Conservation (phyloP, 2,329 filamentous ascomycete genomes). For the Ceratocystis eucalypticola region DNA sequence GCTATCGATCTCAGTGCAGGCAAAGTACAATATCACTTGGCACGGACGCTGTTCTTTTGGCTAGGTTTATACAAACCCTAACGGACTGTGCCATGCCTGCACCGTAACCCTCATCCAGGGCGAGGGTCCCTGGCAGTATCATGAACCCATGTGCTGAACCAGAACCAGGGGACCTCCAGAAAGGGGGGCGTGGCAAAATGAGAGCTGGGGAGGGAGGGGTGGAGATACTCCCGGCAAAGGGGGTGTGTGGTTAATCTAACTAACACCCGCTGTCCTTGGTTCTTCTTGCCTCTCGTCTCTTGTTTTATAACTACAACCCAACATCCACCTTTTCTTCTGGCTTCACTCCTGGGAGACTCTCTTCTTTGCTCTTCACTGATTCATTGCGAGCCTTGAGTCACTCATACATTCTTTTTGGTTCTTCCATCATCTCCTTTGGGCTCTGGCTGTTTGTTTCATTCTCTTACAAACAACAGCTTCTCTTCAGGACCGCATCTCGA, state of each 20-base stretch:
- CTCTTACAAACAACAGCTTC: neutral
- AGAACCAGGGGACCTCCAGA: neutral
- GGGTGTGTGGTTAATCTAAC: neutral
- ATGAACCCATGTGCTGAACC: neutral
- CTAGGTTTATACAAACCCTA: neutral
- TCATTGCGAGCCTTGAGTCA: neutral
- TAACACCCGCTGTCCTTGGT: neutral
- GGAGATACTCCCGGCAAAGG: neutral
- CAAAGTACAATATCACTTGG: neutral
- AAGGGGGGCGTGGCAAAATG: neutral
- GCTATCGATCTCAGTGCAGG: neutral
- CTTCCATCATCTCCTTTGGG: slow-evolving; percentile 6
- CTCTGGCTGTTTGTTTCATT: neutral
- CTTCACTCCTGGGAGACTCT: neutral
- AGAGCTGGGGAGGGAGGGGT: neutral
- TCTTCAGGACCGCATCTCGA: neutral
- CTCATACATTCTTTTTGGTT: neutral
- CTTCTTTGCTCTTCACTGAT: slow-evolving; percentile 1
- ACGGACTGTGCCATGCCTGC: too few relatives aligned
- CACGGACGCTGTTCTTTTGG: neutral
- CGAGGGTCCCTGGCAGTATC: neutral
- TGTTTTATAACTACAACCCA: slow-evolving; percentile 2
- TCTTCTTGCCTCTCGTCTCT: neutral
- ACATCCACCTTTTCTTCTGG: neutral
- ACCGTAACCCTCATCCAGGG: neutral